Evolutionary conservation across 305 asterid genomes (phyloP).

Genomic region (Ajuga reptans): DNA sequence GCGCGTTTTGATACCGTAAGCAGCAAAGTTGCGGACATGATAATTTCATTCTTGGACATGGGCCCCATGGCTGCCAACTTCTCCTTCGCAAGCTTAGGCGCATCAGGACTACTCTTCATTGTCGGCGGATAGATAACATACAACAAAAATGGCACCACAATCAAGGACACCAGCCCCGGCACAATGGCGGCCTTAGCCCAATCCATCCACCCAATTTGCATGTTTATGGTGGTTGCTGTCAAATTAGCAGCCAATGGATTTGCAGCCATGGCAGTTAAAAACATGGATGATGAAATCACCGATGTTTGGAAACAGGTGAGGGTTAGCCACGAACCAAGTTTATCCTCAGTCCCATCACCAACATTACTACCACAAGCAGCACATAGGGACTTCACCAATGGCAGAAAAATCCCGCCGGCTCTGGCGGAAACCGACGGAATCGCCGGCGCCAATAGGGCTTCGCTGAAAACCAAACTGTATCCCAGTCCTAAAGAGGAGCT

Average conservation of each 20-base stretch:
- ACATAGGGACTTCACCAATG: slow-evolving; percentile 77
- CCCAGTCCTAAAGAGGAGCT: slow-evolving; percentile 85
- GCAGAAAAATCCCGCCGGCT: slow-evolving; percentile 91
- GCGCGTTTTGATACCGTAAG: slow-evolving; percentile 45
- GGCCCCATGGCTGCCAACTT: slow-evolving; percentile 78
- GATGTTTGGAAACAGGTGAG: slow-evolving; percentile 91
- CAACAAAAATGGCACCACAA: slow-evolving; percentile 67
- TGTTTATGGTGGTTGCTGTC: slow-evolving; percentile 58
- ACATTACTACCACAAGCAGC: slow-evolving; percentile 85
- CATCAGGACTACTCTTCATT: slow-evolving; percentile 81
- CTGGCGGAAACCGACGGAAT: slow-evolving; percentile 92
- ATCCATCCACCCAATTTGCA: slow-evolving; percentile 90
- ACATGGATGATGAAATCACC: slow-evolving; percentile 89
- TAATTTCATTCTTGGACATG: slow-evolving; percentile 71
- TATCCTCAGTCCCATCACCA: slow-evolving; percentile 88
- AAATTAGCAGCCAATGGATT: slow-evolving; percentile 89
- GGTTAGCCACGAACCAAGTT: slow-evolving; percentile 92
- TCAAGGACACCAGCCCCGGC: slow-evolving; percentile 70
- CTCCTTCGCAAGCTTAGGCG: slow-evolving; percentile 75
- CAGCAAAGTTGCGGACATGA: slow-evolving; percentile 76
- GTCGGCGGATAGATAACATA: slow-evolving; percentile 52
- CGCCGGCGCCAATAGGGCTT: slow-evolving; percentile 91
- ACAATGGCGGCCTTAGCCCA: slow-evolving; percentile 98
- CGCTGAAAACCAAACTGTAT: slow-evolving; percentile 87
- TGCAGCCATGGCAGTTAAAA: slow-evolving; percentile 95